phyloP scores from a whole-genome alignment of 202 grass and related monocot species.

The Musa balbisiana region DNA sequence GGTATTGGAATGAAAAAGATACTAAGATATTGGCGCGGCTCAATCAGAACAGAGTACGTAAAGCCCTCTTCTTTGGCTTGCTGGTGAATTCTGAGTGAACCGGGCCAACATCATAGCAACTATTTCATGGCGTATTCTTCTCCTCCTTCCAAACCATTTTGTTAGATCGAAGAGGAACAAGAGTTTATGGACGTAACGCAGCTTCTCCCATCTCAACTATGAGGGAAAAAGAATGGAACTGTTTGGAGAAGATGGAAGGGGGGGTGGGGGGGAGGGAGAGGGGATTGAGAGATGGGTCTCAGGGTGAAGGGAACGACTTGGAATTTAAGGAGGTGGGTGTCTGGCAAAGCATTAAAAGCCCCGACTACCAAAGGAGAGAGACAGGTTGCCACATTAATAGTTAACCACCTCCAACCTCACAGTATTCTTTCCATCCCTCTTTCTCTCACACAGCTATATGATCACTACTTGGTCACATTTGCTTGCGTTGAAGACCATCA shows the following conservation, averaged over 20 bases:
- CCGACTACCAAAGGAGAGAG: constrained; percentile 76
- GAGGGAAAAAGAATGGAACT: too few relatives aligned
- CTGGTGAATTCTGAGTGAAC: constrained; percentile 60
- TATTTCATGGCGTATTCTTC: constrained; percentile 40
- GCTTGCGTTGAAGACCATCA: too few relatives aligned
- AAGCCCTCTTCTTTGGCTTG: too few relatives aligned
- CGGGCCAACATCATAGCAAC: constrained; percentile 97
- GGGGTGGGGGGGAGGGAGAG: background rate
- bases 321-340: constrained; percentile 39
- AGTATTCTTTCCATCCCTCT: background rate
- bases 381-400: constrained; percentile 94
- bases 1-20: constrained; percentile 40
- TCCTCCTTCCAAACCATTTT: background rate
- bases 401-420: constrained; percentile 25
- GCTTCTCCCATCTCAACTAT: too few relatives aligned
- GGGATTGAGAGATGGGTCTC: background rate
- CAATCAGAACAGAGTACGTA: constrained; percentile 52
- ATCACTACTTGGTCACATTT: too few relatives aligned
- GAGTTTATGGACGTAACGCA: too few relatives aligned
- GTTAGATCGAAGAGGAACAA: background rate
- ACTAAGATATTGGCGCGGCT: constrained; percentile 99
- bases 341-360: constrained; percentile 64
- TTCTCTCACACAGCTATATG: background rate
- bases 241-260: too few relatives aligned
- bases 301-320: constrained; percentile 11